Conservation (phyloP, 257 asterid species). For the Buddleja alternifolia region DNA sequence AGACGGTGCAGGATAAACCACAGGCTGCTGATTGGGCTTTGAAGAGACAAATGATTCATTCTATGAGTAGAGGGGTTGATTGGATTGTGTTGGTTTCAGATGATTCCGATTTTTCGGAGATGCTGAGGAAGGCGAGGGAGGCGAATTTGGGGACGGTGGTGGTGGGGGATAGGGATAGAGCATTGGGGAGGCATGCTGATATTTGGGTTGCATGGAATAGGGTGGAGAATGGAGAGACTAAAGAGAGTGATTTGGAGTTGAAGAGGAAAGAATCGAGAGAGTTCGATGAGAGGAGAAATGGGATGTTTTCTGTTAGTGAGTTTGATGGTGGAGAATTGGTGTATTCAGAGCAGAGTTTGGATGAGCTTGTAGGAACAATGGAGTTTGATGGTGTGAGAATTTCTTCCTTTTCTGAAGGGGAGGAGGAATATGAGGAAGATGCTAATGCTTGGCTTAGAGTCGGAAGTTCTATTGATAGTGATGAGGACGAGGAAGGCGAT, state of each 20-base stretch:
- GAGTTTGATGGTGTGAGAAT: conserved; percentile 42
- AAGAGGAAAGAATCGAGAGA: conserved; percentile 44
- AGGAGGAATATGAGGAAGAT: conserved; percentile 52
- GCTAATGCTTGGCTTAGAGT: conserved; percentile 10
- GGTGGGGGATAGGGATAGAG: conserved; percentile 79
- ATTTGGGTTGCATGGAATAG: conserved; percentile 82
- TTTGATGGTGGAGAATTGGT: conserved; percentile 52
- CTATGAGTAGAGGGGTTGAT: conserved; percentile 86
- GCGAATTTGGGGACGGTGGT: conserved; percentile 91
- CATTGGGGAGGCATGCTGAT: conserved; percentile 84
- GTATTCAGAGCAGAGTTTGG: conserved; percentile 44
- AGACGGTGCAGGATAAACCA: conserved; percentile 90
- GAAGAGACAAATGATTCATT: conserved; percentile 91
- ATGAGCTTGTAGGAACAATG: conserved; percentile 46
- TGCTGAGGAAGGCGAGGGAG: conserved; percentile 78
- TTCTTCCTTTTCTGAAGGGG: conserved; percentile 81
- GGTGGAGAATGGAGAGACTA: conserved; percentile 83
- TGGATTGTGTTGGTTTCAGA: conserved; percentile 89
- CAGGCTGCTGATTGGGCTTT: conserved; percentile 98
- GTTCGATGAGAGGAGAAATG: conserved; percentile 37
- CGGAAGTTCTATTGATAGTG: conserved; percentile 29
- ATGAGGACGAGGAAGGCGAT: conserved; percentile 49
- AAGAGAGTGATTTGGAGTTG: conserved; percentile 67
- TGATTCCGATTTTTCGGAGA: conserved; percentile 84
- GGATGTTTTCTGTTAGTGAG: conserved; percentile 56